A percentile compares a stretch with the other conserved stretches of the same genome.
These are phyloP conservation scores for Yarrowia sp. DNA, from an alignment of 805 yeast species.

Conservation along the genomic window DNA sequence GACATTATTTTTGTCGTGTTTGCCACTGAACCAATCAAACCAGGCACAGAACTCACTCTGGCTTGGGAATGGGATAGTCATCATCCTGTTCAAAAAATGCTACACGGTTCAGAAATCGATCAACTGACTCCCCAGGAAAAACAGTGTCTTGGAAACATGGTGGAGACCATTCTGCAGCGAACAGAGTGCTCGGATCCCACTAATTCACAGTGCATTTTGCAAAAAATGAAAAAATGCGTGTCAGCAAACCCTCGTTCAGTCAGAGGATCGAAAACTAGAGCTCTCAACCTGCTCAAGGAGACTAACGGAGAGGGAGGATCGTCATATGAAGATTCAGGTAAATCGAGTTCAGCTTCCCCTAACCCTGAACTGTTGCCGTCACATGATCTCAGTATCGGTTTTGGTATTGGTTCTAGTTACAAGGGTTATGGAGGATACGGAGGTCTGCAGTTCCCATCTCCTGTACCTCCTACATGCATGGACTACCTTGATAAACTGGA, in stretches of 20 bases:
- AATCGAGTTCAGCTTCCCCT: constrained; percentile 8
- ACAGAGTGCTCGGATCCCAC: constrained; percentile 37
- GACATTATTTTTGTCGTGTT: constrained; percentile 54
- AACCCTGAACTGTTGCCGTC: not conserved
- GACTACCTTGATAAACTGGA: constrained; percentile 1
- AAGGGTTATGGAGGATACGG: constrained; percentile 25
- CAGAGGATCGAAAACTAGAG: constrained; percentile 22
- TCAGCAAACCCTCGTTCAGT: constrained; percentile 13
- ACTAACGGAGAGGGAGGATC: constrained; percentile 24
- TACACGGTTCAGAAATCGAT: constrained; percentile 43
- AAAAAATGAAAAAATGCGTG: constrained; percentile 33
- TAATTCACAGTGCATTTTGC: constrained; percentile 34
- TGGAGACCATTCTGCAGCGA: constrained; percentile 32
- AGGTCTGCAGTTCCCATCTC: constrained; percentile 18
- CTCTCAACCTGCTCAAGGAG: constrained; percentile 17
- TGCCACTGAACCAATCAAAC: constrained; percentile 54
- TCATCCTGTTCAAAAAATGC: constrained; percentile 68
- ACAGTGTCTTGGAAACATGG: constrained; percentile 29
- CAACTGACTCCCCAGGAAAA: constrained; percentile 32
- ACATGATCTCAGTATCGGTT: not conserved
- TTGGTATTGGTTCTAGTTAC: constrained; percentile 8
- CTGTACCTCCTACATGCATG: constrained; percentile 23
- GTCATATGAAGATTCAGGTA: constrained; percentile 7
- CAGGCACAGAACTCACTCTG: constrained; percentile 70
- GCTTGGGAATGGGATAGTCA: constrained; percentile 86